These are phyloP conservation scores for Uronychia setigera DNA, from an alignment of 73 alveolate genomes.

Conservation along the genomic window DNA sequence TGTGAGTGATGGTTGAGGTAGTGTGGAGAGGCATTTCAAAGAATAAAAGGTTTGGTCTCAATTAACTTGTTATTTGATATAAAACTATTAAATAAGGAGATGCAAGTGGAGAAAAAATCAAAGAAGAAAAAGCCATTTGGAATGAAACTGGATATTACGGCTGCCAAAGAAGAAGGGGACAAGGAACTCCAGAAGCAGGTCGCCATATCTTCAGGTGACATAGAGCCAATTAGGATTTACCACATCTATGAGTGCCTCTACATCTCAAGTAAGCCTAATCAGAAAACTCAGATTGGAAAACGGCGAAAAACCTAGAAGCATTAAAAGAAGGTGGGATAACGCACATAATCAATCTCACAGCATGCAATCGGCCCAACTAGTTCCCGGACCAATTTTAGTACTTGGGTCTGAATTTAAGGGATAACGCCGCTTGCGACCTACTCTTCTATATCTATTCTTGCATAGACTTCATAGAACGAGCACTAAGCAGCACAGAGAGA, in stretches of 20 bases:
- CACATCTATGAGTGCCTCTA: background rate
- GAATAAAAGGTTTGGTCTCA: no score
- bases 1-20: no score
- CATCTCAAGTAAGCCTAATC: constrained; percentile 9
- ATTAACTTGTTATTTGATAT: no score
- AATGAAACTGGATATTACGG: background rate
- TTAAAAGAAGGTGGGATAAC: background rate
- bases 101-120: no score
- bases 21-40: no score
- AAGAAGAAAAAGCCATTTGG: background rate
- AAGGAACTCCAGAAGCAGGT: background rate
- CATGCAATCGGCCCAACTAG: background rate
- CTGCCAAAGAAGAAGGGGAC: background rate
- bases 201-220: background rate
- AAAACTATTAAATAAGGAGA: no score
- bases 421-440: constrained; percentile 6
- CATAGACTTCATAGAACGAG: constrained; percentile 5
- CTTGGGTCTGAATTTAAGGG: background rate
- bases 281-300: background rate
- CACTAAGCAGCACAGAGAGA: background rate
- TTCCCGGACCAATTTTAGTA: constrained; percentile 2
- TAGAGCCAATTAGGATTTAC: background rate
- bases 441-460: constrained; percentile 1
- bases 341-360: constrained; percentile 4
- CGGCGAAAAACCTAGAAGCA: background rate